Percentiles rank a stretch among this genome's conserved stretches.
phyloP scores from a whole-genome alignment of 768 basidiomycete species.

The Galerina marginata region DNA sequence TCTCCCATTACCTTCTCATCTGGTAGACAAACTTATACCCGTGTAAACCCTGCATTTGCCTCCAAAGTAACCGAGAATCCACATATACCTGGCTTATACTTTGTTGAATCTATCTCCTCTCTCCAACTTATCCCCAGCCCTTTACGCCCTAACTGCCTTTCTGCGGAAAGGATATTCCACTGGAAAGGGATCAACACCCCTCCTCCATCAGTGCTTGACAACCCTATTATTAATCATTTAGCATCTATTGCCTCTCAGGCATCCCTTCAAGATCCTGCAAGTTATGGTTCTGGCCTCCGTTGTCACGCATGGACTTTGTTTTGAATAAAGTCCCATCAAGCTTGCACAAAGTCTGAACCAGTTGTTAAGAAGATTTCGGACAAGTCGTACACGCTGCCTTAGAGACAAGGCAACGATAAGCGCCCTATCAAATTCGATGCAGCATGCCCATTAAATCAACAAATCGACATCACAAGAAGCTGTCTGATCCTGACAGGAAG shows the following conservation, averaged over 20 bases:
- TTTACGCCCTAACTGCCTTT: conserved; percentile 8
- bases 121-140: conserved; percentile 11
- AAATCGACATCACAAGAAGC: too few relatives aligned
- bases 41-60: conserved; percentile 19
- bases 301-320: too few relatives aligned
- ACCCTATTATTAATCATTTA: conserved; percentile 15
- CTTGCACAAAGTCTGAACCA: too few relatives aligned
- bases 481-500: too few relatives aligned
- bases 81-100: too few relatives aligned
- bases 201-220: conserved; percentile 22
- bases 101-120: neutral
- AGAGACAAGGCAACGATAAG: too few relatives aligned
- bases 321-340: too few relatives aligned
- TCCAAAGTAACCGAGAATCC: neutral
- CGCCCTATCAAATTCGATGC: too few relatives aligned
- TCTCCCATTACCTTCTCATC: conserved; percentile 4
- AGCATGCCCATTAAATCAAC: too few relatives aligned
- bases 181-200: conserved; percentile 41
- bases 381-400: too few relatives aligned
- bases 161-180: conserved; percentile 1
- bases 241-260: conserved; percentile 21
- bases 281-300: conserved; percentile 24
- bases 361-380: too few relatives aligned
- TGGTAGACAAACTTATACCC: conserved; percentile 9
- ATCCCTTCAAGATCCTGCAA: conserved; percentile 11